Evolutionary conservation across 176 grass and related monocot species (phyloP), one percentile per base, ranked within the genome.

Genomic region (Oryza glumipatula): DNA sequence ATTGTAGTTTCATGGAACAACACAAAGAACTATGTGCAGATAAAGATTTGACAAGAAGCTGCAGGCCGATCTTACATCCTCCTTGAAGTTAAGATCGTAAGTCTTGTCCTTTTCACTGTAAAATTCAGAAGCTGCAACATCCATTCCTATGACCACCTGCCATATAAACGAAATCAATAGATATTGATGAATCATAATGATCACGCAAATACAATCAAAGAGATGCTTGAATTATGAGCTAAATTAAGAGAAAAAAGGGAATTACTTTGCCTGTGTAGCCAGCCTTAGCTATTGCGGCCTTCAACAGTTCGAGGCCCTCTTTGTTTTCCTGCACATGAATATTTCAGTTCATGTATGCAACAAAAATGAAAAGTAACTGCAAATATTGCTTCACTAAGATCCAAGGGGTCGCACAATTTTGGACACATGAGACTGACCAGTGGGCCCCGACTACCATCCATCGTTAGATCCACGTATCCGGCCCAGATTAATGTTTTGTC

Each of bases 71-170:
- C 68, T 79, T 70, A 98, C 95, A 75, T 95, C 95, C 80, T 93
- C 95, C 85, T 98, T 95, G 77, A 95, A 98, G 60, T 95, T 98
- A 28, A 98, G 95, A 72, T 98, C 95, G 76, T 95, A 95, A 16
- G 87, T 95, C 56, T 87, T 74, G 41, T 93, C 93, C 82, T 89
- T 93, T 1, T 98, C 95, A 19, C 12, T 66, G 60, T 88, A 98
- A 68, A 98, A 95, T 75, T 98, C 93, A 69, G 95, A 98, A 78
- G 95, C 93, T 38, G 95, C 95, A 80, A 98, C 95, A 70, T 98
- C 95, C 95, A 98, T 98, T 76, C 93, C 95, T 77, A 95, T 98
- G 46, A 98, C 95, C 8, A 98, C 91, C 93, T 98, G 69, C 22
- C 56, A 51, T 70, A 76, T 2, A 72, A 72, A 63, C 9, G 33